These are phyloP conservation scores for Penicillium nucicola DNA, from an alignment of 495 filamentous ascomycete species.

Conservation along the genomic window DNA sequence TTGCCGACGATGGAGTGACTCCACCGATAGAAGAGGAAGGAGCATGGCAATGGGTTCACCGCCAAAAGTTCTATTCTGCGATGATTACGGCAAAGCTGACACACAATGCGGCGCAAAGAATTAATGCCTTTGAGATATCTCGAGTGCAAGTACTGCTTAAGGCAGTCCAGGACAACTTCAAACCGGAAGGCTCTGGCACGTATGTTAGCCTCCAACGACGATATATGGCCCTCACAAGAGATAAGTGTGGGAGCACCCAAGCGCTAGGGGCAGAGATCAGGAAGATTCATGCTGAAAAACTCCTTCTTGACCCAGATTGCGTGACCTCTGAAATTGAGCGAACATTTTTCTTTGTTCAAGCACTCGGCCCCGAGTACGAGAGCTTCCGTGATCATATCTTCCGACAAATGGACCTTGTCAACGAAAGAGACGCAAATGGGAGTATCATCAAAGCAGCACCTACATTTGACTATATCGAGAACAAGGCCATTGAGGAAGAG, in stretches of 20 bases:
- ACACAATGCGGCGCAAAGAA: constrained; percentile 10
- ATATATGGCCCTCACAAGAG: constrained; percentile 11
- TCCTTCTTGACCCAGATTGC: constrained; percentile 10
- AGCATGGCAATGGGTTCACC: constrained; percentile 6
- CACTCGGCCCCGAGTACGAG: constrained; percentile 9
- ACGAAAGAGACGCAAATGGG: constrained; percentile 9
- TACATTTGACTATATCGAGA: constrained; percentile 15
- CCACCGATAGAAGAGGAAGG: no score
- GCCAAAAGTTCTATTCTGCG: constrained; percentile 11
- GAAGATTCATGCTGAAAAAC: constrained; percentile 12
- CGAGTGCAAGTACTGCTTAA: constrained; percentile 6
- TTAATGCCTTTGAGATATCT: constrained; percentile 10
- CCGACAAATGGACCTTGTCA: constrained; percentile 12
- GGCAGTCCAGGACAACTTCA: constrained; percentile 10
- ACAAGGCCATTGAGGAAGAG: constrained; percentile 17
- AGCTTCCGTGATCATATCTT: constrained; percentile 15
- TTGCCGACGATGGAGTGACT: no score
- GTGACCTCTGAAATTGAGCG: constrained; percentile 14
- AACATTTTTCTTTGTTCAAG: constrained; percentile 11
- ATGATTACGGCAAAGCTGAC: constrained; percentile 13
- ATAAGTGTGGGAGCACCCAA: constrained; percentile 9
- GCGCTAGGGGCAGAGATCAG: no score
- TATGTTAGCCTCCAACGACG: constrained; percentile 11
- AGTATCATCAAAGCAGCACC: constrained; percentile 10
- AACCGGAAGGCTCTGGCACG: constrained; percentile 9